Base-by-base conservation (phyloP, 1,284 basidiomycete genomes). In the Abortiporus biennis region DNA sequence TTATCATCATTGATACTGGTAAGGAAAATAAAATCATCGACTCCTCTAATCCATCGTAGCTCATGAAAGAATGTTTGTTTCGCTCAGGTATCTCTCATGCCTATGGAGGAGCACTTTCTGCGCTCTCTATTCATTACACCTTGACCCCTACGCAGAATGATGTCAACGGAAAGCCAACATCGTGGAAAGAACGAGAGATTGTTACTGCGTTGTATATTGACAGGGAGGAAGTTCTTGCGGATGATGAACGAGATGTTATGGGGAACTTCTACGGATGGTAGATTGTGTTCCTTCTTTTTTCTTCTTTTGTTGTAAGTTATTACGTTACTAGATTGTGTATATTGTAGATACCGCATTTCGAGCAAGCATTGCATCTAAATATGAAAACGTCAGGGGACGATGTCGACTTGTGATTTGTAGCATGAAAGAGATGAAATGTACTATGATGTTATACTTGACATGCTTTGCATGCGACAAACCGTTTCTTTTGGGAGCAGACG, bases 1-100 rank as follows among this genome's bases (percentile, higher is more conserved):
- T 96, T 41, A 84, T 96, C 52, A 86, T 96, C 50, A 95, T 97
- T 41, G 93, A 96, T 57, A 89, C 85, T 3, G 82, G 80, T 80
- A 46, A 46, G 55, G n/a, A n/a, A n/a, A n/a, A n/a, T n/a, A n/a
- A n/a, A n/a, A n/a, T 44, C 21, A 27, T 43, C 44, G 43, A 36
- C 34, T 35, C 31, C 29, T 25, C 6, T 24, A 17, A 15, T 22
- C 15, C 36, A 24, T 6, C n/a, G 24, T 34, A 30, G n/a, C n/a
- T n/a, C n/a, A n/a, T n/a, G n/a, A n/a, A 17, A 11, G 29, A 25
- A 22, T 38, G 25, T 19, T 12, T 3, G 12, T 36, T 12, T 27
- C 25, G 12, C 15, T 9, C 44, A 80, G 91, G 92, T 27, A 95
- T 96, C 45, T 93, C 92, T 1, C 86, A 86, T 56, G 92, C 92